phyloP scores from a whole-genome alignment of 2,329 filamentous ascomycete species.

The Fusarium musae region DNA sequence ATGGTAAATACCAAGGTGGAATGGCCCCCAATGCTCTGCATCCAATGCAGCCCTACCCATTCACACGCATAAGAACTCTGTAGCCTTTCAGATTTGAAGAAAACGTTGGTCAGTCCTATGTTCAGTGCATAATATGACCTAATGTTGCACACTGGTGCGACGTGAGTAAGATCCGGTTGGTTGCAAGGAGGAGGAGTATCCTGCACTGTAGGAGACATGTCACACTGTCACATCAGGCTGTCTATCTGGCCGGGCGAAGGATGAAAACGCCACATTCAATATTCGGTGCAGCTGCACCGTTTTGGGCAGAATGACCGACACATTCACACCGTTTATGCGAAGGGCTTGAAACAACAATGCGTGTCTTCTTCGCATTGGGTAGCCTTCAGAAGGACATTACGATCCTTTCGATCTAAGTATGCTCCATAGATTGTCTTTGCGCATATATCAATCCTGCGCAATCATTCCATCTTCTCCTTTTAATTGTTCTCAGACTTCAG shows the following conservation, averaged over 20 bases:
- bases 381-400: background rate
- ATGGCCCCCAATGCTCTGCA: fast-evolving
- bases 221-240: background rate
- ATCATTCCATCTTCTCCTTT: fast-evolving
- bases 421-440: fast-evolving
- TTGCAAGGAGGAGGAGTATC: too few relatives aligned
- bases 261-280: background rate
- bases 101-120: too few relatives aligned
- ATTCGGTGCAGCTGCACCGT: fast-evolving
- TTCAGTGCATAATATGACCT: fast-evolving
- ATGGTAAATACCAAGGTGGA: background rate
- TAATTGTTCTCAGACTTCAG: background rate
- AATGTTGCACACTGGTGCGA: background rate
- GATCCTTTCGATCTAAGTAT: fast-evolving
- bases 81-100: background rate
- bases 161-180: background rate
- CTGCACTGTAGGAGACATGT: too few relatives aligned
- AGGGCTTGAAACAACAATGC: background rate
- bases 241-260: background rate
- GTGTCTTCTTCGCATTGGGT: background rate
- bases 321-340: fast-evolving
- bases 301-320: fast-evolving
- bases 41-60: background rate
- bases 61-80: fast-evolving
- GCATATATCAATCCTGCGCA: background rate